Conservation (phyloP, 2,329 filamentous ascomycete species). For the Nannizziopsis barbatae region DNA sequence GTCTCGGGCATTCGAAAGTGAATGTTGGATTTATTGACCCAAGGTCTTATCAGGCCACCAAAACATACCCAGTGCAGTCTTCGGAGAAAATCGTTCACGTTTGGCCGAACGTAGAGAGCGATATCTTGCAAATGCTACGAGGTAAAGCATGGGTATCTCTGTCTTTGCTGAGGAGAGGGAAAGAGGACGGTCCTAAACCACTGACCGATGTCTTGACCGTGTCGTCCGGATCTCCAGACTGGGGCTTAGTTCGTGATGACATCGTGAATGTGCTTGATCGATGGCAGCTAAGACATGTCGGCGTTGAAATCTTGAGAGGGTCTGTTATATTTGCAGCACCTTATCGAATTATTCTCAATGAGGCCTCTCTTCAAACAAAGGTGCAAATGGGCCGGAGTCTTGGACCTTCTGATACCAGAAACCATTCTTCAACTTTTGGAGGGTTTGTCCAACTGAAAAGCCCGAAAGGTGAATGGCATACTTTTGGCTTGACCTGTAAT, state of each 20-base stretch:
- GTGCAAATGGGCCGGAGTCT: neutral
- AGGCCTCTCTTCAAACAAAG: neutral
- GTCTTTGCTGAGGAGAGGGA: neutral
- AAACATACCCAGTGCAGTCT: neutral
- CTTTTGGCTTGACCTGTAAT: neutral
- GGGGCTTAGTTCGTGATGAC: neutral
- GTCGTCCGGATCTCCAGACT: neutral
- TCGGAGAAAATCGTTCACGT: neutral
- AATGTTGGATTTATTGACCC: neutral
- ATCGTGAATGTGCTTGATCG: neutral
- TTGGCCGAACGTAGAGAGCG: neutral
- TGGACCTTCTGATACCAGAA: neutral
- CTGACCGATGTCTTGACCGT: constrained; percentile 1
- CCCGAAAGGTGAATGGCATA: neutral
- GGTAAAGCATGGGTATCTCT: neutral
- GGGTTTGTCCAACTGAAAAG: neutral
- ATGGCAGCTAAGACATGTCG: neutral
- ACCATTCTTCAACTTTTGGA: neutral
- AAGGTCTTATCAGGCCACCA: neutral
- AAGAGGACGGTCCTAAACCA: neutral
- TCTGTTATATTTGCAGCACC: neutral
- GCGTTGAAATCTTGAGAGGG: neutral
- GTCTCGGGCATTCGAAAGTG: neutral
- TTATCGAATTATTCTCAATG: neutral
- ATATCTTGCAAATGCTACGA: neutral